These are phyloP conservation scores for Magnusiomyces suaveolens DNA, from an alignment of 1,139 yeast genomes.

Conservation along the genomic window DNA sequence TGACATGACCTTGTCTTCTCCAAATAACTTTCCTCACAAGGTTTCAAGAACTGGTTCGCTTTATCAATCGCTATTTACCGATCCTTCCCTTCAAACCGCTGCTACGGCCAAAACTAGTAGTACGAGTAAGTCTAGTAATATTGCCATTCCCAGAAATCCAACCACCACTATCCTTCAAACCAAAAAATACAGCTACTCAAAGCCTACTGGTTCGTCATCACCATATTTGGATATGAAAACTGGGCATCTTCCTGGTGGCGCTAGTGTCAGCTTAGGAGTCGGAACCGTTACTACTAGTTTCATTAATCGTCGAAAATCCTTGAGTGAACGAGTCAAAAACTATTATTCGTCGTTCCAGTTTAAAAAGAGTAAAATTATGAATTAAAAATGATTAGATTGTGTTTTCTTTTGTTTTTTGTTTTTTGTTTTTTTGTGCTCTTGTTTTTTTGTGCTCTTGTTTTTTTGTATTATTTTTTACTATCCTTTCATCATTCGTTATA, in stretches of 20 bases:
- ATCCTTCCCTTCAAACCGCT: not conserved
- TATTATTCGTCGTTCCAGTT: not conserved
- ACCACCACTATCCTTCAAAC: not conserved
- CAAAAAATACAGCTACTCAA: too few relatives aligned
- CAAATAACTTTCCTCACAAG: not conserved
- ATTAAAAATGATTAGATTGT: too few relatives aligned
- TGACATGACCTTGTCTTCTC: not conserved
- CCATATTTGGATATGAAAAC: too few relatives aligned
- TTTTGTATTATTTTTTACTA: too few relatives aligned
- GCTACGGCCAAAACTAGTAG: not conserved
- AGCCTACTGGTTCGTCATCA: too few relatives aligned
- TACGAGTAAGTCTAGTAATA: not conserved
- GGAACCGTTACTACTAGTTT: not conserved
- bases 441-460: too few relatives aligned
- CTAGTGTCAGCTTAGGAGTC: too few relatives aligned
- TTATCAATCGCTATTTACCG: not conserved
- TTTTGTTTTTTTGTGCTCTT: too few relatives aligned
- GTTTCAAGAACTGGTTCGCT: not conserved
- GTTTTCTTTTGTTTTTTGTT: too few relatives aligned
- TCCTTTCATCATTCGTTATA: too few relatives aligned
- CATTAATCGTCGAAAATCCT: not conserved
- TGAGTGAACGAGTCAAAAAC: not conserved
- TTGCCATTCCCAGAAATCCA: not conserved
- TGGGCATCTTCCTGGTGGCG: too few relatives aligned
- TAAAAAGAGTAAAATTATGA: too few relatives aligned